Conservation (phyloP, 2,329 filamentous ascomycete species). For the Aspergillus sp. region DNA sequence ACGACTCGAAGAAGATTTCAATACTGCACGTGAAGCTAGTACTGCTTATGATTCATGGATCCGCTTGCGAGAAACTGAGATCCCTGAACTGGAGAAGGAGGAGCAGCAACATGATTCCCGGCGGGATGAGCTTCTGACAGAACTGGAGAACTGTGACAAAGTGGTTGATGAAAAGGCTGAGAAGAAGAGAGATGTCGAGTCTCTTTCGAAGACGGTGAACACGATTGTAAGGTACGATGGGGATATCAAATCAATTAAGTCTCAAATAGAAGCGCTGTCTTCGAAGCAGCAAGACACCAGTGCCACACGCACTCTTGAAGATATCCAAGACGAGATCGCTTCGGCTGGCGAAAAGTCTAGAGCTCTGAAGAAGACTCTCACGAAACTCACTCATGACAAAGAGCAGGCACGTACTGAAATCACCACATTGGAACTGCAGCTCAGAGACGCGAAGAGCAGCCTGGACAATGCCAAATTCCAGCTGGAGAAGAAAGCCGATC, state of each 20-base stretch:
- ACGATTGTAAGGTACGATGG: conserved; percentile 65
- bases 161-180: conserved; percentile 56
- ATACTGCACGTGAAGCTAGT: conserved; percentile 56
- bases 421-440: conserved; percentile 66
- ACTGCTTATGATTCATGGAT: conserved; percentile 68
- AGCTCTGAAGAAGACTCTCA: conserved; percentile 55
- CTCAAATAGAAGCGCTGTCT: conserved; percentile 66
- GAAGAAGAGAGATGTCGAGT: conserved; percentile 66
- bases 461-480: conserved; percentile 64
- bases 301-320: conserved; percentile 64
- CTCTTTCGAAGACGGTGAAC: conserved; percentile 66
- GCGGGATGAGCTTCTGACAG: conserved; percentile 52
- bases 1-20: conserved; percentile 56
- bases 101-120: conserved; percentile 56
- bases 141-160: conserved; percentile 62
- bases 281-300: conserved; percentile 66
- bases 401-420: conserved; percentile 65
- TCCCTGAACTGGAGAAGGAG: conserved; percentile 62
- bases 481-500: conserved; percentile 70
- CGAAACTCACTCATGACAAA: conserved; percentile 61
- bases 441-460: conserved; percentile 66
- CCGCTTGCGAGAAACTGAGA: conserved; percentile 59
- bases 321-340: conserved; percentile 72
- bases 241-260: conserved; percentile 65
- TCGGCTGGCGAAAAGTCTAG: conserved; percentile 61